Evolutionary conservation across 2,329 filamentous ascomycete species (phyloP).

Genomic region (Lomentospora prolificans): DNA sequence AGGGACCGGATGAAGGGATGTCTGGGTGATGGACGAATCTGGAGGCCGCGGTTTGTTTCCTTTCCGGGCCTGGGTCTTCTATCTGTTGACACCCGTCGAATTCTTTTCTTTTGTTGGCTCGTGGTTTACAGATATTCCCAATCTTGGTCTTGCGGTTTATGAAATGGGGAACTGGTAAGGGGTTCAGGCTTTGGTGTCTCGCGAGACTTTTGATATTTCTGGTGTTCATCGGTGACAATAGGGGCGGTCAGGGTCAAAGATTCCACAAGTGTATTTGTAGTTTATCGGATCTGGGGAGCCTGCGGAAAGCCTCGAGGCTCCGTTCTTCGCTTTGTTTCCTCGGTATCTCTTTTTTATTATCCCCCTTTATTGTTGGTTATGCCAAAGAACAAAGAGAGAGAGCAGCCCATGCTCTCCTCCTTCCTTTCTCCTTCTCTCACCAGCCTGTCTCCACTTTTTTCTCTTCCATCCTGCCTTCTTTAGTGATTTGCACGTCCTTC

Average conservation of each 20-base stretch:
- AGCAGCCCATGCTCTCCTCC: background rate
- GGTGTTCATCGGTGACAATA: slow-evolving; percentile 10
- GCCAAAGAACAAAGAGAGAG: background rate
- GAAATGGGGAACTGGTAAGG: background rate
- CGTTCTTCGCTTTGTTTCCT: background rate
- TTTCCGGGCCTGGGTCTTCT: background rate
- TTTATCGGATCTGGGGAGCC: background rate
- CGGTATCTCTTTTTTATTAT: background rate
- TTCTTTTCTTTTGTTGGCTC: slow-evolving; percentile 5
- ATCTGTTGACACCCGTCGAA: too few relatives aligned
- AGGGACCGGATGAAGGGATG: background rate
- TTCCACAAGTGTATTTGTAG: slow-evolving; percentile 3
- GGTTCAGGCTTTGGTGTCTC: background rate
- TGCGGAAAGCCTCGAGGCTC: background rate
- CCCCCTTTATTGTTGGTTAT: background rate
- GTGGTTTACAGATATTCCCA: slow-evolving; percentile 12
- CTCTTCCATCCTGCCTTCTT: background rate
- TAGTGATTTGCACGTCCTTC: background rate
- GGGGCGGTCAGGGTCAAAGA: background rate
- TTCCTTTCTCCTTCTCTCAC: background rate
- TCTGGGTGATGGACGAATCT: background rate
- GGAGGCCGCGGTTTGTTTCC: background rate
- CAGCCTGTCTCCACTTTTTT: background rate
- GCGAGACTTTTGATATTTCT: slow-evolving; percentile 4
- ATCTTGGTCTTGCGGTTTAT: slow-evolving; percentile 4